A percentile compares a stretch with the other conserved stretches of the same genome.
Conservation (phyloP, 495 filamentous ascomycete genomes). For the Recurvomyces mirabilis region DNA sequence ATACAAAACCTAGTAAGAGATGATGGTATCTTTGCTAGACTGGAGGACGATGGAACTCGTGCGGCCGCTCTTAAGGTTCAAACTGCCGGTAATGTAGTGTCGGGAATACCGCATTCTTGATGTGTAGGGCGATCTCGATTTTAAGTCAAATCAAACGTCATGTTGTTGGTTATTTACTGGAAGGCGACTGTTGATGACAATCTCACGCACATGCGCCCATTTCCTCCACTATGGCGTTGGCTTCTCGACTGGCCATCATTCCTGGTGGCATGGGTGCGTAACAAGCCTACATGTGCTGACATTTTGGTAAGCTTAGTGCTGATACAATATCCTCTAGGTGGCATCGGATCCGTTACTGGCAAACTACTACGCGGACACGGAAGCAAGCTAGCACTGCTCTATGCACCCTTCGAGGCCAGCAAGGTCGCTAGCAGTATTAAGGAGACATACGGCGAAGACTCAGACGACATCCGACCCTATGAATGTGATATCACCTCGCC, state of each 20-base stretch:
- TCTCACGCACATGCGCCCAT: too few relatives aligned
- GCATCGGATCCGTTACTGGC: constrained; percentile 14
- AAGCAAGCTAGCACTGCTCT: constrained; percentile 15
- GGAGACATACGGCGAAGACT: constrained; percentile 2
- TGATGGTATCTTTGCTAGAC: too few relatives aligned
- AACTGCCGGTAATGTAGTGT: too few relatives aligned
- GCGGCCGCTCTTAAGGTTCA: too few relatives aligned
- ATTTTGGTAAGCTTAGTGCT: background rate
- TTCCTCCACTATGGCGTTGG: constrained; percentile 14
- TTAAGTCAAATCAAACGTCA: too few relatives aligned
- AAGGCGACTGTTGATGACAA: too few relatives aligned
- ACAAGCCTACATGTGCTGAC: too few relatives aligned
- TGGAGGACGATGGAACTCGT: too few relatives aligned
- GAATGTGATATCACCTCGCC: constrained; percentile 19
- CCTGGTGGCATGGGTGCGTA: constrained; percentile 18
- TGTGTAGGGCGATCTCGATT: too few relatives aligned
- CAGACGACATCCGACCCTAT: constrained; percentile 2
- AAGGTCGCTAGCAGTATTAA: background rate
- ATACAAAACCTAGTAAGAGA: too few relatives aligned
- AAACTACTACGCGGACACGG: constrained; percentile 11
- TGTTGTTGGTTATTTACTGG: too few relatives aligned
- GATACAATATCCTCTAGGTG: constrained; percentile 4
- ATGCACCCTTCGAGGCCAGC: constrained; percentile 16
- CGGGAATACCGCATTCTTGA: too few relatives aligned
- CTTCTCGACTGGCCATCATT: constrained; percentile 15